Base-by-base conservation (phyloP, 75 land plant species). In the Sequoiadendron giganteum region DNA sequence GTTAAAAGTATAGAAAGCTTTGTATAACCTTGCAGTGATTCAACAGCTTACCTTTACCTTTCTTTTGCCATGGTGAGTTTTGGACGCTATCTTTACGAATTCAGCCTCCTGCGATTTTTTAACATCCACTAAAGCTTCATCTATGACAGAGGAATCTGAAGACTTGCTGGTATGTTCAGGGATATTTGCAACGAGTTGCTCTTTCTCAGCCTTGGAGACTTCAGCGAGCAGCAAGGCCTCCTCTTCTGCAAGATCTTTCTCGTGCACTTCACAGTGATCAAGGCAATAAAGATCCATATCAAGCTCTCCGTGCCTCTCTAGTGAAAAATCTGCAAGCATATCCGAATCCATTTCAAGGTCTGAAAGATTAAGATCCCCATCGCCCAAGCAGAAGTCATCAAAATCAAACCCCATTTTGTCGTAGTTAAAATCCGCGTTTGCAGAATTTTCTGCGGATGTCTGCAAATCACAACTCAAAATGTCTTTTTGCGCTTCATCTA, bases 261-360 rank as follows among this genome's bases (percentile, higher is more conserved):
- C 87, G 15, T 32, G 49, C 48, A 86, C 39, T 32, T 68, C 86
- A 45, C 56, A 54, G 54, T 84, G 28, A 43, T 88, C 89, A 28
- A 85, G 54, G 38, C 49, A 72, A 32, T 65, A 72, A 5, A 19
- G 30, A 68, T 34, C 45, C 36, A 86, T 40, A 42, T 73, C 78
- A n/a, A 89, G 43, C 3, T 42, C 92, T 48, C 82, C 79, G 52
- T 84, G 87, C 39, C n/a, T 42, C 11, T 65, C 78, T 3, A 83
- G 18, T 1, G 94, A 86, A 49, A 94, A 90, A 10, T 94, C 92
- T 11, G 88, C 92, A 25, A 94, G 85, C 54, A 94, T 76, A n/a
- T 92, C 92, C 2, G 95, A 85, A 85, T 95, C 94, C 86, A 94
- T 88, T 85, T 92, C 95, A 77, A 93, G 61, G 79, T 93, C 95